Conservation (phyloP, 208 protist genomes). For the Spironucleus salmonicida region DNA sequence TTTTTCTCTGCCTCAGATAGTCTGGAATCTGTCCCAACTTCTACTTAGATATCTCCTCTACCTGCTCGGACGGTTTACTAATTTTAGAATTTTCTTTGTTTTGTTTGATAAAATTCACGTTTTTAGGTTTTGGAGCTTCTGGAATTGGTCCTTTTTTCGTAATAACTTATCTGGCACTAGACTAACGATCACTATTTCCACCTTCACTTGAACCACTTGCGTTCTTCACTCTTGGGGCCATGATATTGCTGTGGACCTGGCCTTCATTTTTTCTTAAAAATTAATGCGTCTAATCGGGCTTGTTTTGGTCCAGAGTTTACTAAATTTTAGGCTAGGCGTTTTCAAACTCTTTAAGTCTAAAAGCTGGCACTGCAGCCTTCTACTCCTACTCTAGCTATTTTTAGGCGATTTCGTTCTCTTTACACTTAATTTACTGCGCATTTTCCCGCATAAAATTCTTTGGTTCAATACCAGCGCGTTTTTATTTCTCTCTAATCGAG, state of each 20-base stretch:
- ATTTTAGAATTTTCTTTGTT: neutral
- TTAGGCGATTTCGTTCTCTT: neutral
- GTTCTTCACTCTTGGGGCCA: no score
- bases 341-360: neutral
- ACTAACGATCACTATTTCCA: no score
- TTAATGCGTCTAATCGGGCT: neutral
- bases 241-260: no score
- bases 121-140: no score
- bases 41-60: neutral
- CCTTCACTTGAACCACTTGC: no score
- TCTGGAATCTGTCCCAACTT: conserved; percentile 4
- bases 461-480: neutral
- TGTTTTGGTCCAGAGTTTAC: neutral
- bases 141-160: no score
- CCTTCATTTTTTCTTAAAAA: conserved; percentile 5
- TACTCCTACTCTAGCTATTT: neutral
- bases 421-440: neutral
- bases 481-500: neutral
- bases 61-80: neutral
- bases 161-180: no score
- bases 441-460: conserved; percentile 10
- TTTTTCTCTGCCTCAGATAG: neutral
- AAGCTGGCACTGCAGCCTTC: neutral
- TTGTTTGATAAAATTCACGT: neutral
- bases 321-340: neutral